phyloP scores from a whole-genome alignment of 2,329 filamentous ascomycete species.

The Aspergillus chevalieri region DNA sequence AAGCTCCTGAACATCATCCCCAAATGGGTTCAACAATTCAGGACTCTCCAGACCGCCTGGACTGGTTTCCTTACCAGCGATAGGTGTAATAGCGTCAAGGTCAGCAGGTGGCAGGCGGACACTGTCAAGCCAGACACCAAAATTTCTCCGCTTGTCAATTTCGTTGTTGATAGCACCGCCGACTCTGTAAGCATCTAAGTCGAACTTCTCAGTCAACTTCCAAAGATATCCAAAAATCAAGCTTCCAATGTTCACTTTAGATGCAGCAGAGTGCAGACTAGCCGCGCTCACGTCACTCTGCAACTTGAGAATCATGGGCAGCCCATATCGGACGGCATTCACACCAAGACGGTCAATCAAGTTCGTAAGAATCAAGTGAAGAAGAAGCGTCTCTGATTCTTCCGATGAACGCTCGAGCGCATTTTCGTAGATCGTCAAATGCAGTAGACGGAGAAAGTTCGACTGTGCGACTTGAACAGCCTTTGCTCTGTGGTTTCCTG shows the following conservation, averaged over 20 bases:
- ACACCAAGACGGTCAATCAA: conserved; percentile 73
- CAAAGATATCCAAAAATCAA: conserved; percentile 87
- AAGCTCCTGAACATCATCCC: conserved; percentile 59
- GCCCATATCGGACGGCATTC: conserved; percentile 68
- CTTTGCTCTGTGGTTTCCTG: conserved; percentile 55
- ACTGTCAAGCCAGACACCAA: conserved; percentile 71
- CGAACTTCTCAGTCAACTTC: conserved; percentile 69
- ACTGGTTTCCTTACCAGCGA: conserved; percentile 33
- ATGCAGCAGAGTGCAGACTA: conserved; percentile 42
- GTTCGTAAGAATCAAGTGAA: conserved; percentile 70
- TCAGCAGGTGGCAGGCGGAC: conserved; percentile 64
- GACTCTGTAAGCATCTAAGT: conserved; percentile 63
- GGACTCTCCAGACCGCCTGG: conserved; percentile 39
- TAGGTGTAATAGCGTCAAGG: conserved; percentile 56
- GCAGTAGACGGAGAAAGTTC: conserved; percentile 75
- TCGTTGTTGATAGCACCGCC: conserved; percentile 70
- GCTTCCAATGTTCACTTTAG: conserved; percentile 74
- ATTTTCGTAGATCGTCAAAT: conserved; percentile 85
- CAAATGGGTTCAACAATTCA: conserved; percentile 63
- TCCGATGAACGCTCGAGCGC: conserved; percentile 66
- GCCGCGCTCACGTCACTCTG: conserved; percentile 66
- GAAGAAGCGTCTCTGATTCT: conserved; percentile 67
- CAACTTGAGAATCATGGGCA: conserved; percentile 83
- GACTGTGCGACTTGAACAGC: conserved; percentile 49
- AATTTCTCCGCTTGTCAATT: conserved; percentile 65